phyloP scores from a whole-genome alignment of 306 rosid genomes.

The Lathyrus tuberosus region DNA sequence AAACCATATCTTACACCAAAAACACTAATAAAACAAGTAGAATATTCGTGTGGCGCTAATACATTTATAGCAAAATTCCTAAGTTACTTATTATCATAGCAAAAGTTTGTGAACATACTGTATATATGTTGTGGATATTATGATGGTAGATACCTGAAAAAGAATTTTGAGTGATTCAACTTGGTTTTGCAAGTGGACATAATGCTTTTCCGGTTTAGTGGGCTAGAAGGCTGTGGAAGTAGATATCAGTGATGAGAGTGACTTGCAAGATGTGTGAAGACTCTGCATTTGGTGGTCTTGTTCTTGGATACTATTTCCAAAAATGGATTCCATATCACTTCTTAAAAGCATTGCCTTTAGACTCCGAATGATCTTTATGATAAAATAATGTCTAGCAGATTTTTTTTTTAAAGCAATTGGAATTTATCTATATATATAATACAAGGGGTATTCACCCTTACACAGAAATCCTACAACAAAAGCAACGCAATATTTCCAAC shows the following conservation, averaged over 20 bases:
- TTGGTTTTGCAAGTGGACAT: conserved; percentile 18
- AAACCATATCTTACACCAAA: conserved; percentile 2
- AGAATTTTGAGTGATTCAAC: conserved; percentile 4
- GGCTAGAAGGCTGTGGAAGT: neutral
- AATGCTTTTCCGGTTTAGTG: neutral
- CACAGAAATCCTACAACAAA: too few species aligned
- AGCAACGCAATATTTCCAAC: too few species aligned
- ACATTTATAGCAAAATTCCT: neutral
- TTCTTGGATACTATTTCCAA: neutral
- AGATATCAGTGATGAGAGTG: neutral
- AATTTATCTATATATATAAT: too few species aligned
- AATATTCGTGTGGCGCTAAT: neutral
- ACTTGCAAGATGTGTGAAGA: neutral
- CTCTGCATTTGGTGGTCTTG: neutral
- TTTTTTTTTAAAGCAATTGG: too few species aligned
- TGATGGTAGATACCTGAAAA: neutral
- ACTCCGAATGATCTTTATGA: too few species aligned
- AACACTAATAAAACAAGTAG: neutral
- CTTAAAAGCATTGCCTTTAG: too few species aligned
- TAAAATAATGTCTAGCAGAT: too few species aligned
- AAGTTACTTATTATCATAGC: neutral
- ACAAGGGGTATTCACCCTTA: too few species aligned
- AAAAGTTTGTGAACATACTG: neutral
- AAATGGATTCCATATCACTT: too few species aligned
- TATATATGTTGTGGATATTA: neutral